These are phyloP conservation scores for Porcisia hertigi DNA, from an alignment of 208 protist genomes.

Conservation along the genomic window DNA sequence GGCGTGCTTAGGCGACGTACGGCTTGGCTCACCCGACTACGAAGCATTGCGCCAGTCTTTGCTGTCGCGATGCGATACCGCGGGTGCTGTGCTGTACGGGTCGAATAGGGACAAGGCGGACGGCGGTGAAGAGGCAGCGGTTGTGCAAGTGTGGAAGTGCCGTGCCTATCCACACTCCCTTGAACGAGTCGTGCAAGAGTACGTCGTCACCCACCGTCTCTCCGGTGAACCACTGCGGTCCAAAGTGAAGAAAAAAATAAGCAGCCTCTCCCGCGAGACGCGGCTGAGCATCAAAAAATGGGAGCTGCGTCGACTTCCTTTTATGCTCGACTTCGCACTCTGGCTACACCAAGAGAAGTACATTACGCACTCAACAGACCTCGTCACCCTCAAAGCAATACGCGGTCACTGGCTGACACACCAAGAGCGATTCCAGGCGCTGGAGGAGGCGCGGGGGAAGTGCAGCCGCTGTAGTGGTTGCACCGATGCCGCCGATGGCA, in stretches of 20 bases:
- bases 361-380: conserved; percentile 53
- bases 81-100: conserved; percentile 80
- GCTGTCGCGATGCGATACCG: conserved; percentile 44
- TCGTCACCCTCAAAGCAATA: conserved; percentile 41
- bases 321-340: conserved; percentile 55
- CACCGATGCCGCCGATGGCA: neutral
- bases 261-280: conserved; percentile 43
- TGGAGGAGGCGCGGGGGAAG: conserved; percentile 1
- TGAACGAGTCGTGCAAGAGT: conserved; percentile 75
- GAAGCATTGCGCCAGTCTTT: conserved; percentile 35
- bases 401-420: conserved; percentile 62
- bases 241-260: conserved; percentile 64
- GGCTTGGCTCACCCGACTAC: conserved; percentile 45
- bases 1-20: conserved; percentile 13
- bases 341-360: conserved; percentile 70
- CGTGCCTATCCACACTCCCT: conserved; percentile 52
- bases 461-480: neutral
- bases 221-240: conserved; percentile 38
- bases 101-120: neutral
- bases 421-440: conserved; percentile 42
- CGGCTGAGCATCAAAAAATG: conserved; percentile 50
- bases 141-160: conserved; percentile 81
- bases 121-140: conserved; percentile 13
- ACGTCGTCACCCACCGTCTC: conserved; percentile 68
- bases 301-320: conserved; percentile 55